Conservation (phyloP, 2,329 filamentous ascomycete genomes). For the Apiospora kogelbergensis region DNA sequence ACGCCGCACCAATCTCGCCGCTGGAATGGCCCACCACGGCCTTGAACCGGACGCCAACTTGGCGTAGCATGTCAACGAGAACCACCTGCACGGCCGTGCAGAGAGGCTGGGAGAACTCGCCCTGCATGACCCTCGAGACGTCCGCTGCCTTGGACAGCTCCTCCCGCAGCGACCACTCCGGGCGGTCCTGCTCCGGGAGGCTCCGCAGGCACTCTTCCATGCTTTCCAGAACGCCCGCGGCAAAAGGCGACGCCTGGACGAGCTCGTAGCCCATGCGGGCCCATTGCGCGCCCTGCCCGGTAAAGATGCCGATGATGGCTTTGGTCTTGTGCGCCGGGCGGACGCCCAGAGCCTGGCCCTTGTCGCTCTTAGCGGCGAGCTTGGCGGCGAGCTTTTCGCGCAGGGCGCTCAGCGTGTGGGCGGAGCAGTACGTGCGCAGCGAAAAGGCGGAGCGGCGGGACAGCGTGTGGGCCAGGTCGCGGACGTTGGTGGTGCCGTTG, state of each 20-base stretch:
- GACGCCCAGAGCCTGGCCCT: neutral
- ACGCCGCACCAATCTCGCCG: conserved; percentile 24
- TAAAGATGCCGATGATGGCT: conserved; percentile 31
- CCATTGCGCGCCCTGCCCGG: conserved; percentile 37
- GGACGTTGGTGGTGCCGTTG: neutral
- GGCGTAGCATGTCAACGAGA: conserved; percentile 36
- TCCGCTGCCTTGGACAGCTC: conserved; percentile 20
- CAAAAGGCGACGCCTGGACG: neutral
- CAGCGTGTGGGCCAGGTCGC: neutral
- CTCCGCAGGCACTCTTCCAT: neutral
- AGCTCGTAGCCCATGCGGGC: conserved; percentile 30
- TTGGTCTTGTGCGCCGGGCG: neutral
- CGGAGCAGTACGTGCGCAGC: neutral
- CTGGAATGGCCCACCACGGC: conserved; percentile 27
- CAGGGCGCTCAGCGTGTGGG: neutral
- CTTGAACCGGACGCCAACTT: conserved; percentile 25
- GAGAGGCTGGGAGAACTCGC: conserved; percentile 33
- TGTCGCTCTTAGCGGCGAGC: neutral
- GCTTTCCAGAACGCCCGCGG: neutral
- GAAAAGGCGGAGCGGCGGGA: neutral
- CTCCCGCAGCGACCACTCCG: conserved; percentile 22
- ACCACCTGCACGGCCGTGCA: conserved; percentile 42
- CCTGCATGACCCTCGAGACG: conserved; percentile 22
- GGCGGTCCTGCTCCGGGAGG: conserved; percentile 15
- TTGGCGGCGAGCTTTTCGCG: neutral